Percentiles rank a stretch among this genome's conserved stretches.
Evolutionary conservation across 257 asterid species (phyloP).

Genomic region (Lantana camara): DNA sequence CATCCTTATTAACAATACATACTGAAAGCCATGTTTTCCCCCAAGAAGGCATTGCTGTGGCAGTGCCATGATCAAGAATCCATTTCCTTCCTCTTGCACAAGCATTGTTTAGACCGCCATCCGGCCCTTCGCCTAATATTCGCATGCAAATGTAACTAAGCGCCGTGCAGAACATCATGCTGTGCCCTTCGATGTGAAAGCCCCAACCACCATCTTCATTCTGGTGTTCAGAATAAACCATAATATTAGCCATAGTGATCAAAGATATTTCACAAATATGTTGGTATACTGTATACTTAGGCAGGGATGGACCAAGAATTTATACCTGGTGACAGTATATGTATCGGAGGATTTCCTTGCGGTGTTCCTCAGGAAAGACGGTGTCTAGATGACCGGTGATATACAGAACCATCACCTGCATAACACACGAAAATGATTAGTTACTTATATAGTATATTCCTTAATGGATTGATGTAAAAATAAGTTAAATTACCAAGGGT

Average conservation of each 20-base stretch:
- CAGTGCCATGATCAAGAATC: slow-evolving; percentile 43
- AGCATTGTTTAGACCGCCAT: slow-evolving; percentile 53
- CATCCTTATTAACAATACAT: too few species aligned
- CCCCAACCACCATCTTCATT: slow-evolving; percentile 93
- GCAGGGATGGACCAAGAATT: too few species aligned
- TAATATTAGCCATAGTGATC: too few species aligned
- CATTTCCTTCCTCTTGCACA: slow-evolving; percentile 73
- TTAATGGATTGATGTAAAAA: not conserved
- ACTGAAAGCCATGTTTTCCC: slow-evolving; percentile 88
- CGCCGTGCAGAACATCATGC: slow-evolving; percentile 74
- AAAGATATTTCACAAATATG: too few species aligned
- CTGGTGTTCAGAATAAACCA: too few species aligned
- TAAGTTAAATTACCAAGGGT: slow-evolving; percentile 52
- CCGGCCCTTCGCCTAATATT: slow-evolving; percentile 62
- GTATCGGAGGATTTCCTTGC: slow-evolving; percentile 74
- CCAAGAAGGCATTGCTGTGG: slow-evolving; percentile 27
- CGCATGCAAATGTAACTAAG: slow-evolving; percentile 75
- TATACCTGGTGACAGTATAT: slow-evolving; percentile 75
- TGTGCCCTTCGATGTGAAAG: slow-evolving; percentile 73
- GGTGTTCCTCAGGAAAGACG: slow-evolving; percentile 57
- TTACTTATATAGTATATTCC: too few species aligned
- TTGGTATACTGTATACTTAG: too few species aligned
- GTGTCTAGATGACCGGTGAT: slow-evolving; percentile 69
- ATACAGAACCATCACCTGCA: slow-evolving; percentile 64
- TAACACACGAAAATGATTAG: too few species aligned